A percentile compares a stretch with the other conserved stretches of the same genome.
Evolutionary conservation across 768 basidiomycete species (phyloP).

Genomic region (Chalciporus pseudorubinellus): DNA sequence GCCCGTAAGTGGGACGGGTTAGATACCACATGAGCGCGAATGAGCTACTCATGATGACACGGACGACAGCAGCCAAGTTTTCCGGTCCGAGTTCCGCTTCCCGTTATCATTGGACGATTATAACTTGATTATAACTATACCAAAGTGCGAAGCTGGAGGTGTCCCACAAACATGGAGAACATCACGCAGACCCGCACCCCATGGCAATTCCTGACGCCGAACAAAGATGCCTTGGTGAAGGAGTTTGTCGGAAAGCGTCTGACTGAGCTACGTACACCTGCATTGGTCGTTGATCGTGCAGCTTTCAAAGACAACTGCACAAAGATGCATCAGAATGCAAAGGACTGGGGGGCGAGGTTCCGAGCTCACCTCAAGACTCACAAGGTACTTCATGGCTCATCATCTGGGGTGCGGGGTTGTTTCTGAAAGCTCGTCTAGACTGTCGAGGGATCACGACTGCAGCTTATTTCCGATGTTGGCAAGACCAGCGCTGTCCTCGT

Average conservation of each 20-base stretch:
- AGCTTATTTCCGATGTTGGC: conserved; percentile 54
- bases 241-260: conserved; percentile 60
- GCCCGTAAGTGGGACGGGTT: background rate
- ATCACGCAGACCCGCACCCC: conserved; percentile 48
- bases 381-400: conserved; percentile 46
- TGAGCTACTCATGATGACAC: background rate
- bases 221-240: conserved; percentile 48
- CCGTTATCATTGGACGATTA: background rate
- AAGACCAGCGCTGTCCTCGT: conserved; percentile 65
- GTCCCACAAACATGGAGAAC: conserved; percentile 17
- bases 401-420: background rate
- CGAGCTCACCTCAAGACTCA: conserved; percentile 85
- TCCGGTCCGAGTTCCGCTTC: background rate
- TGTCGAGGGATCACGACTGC: conserved; percentile 67
- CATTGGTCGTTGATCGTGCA: conserved; percentile 71
- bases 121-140: conserved; percentile 8
- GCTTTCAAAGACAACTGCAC: conserved; percentile 73
- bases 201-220: conserved; percentile 38
- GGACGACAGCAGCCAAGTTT: background rate
- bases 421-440: conserved; percentile 46
- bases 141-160: background rate
- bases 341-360: conserved; percentile 66
- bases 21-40: background rate
- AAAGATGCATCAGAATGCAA: conserved; percentile 65
- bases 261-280: conserved; percentile 66